These are phyloP conservation scores for Alopecurus myosuroides DNA, from an alignment of 176 grass and related monocot genomes.

Conservation along the genomic window DNA sequence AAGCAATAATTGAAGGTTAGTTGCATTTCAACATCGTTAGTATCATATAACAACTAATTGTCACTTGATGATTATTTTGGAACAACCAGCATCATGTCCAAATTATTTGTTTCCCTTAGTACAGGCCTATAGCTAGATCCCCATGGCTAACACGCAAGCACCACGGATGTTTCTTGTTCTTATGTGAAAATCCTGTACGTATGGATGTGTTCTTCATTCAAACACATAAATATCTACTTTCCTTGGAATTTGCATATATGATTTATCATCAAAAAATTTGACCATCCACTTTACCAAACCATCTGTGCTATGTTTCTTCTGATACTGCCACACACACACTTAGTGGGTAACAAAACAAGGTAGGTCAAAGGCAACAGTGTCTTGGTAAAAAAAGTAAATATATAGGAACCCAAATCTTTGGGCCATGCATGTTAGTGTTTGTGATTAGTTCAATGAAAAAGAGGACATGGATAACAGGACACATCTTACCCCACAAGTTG, in stretches of 20 bases:
- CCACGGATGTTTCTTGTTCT: not conserved
- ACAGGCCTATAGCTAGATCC: not conserved
- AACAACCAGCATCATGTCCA: not conserved
- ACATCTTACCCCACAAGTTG: too few relatives aligned
- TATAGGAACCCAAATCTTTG: too few relatives aligned
- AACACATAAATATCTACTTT: not conserved
- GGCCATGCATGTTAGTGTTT: too few relatives aligned
- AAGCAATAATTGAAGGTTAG: not conserved
- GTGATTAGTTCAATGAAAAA: not conserved
- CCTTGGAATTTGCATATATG: not conserved
- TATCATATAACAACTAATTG: not conserved
- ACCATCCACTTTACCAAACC: not conserved
- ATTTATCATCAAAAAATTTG: not conserved
- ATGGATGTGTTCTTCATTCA: not conserved
- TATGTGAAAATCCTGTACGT: not conserved
- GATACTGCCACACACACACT: not conserved
- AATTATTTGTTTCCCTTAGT: not conserved
- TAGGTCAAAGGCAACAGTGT: not conserved
- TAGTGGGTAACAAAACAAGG: slow-evolving; percentile 23
- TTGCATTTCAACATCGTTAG: not conserved
- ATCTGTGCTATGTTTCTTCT: not conserved
- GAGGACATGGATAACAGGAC: not conserved
- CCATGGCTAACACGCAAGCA: not conserved
- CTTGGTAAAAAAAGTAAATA: not conserved
- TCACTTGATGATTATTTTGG: not conserved